phyloP scores from a whole-genome alignment of 805 yeast species.

The Zygotorulaspora florentina region DNA sequence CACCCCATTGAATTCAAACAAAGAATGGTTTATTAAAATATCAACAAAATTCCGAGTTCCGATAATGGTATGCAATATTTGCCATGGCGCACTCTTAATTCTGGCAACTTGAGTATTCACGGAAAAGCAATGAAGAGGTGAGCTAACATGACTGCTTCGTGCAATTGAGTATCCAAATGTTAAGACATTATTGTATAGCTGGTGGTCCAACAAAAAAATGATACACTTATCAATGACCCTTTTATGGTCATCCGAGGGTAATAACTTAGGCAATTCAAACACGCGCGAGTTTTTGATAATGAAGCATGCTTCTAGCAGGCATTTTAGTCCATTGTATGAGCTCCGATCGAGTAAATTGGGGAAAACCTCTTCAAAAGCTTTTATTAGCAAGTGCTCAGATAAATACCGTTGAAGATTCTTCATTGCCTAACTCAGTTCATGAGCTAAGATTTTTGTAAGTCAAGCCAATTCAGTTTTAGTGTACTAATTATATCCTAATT shows the following conservation, averaged over 20 bases:
- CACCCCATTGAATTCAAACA: slow-evolving; percentile 22
- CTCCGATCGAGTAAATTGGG: slow-evolving; percentile 4
- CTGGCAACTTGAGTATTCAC: slow-evolving; percentile 39
- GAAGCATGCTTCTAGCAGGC: slow-evolving; percentile 10
- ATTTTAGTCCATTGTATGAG: slow-evolving; percentile 11
- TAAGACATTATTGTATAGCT: slow-evolving; percentile 38
- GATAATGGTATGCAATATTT: slow-evolving; percentile 35
- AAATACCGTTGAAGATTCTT: slow-evolving; percentile 11
- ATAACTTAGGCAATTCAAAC: slow-evolving; percentile 8
- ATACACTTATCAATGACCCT: slow-evolving; percentile 44
- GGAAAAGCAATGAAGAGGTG: slow-evolving; percentile 32
- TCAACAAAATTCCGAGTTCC: slow-evolving; percentile 41
- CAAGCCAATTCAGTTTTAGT: no score
- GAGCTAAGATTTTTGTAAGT: no score
- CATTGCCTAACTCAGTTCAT: no score
- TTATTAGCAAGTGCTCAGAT: slow-evolving; percentile 6
- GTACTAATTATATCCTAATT: no score
- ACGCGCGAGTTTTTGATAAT: slow-evolving; percentile 10
- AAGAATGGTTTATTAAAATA: slow-evolving; percentile 38
- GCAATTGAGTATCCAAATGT: slow-evolving; percentile 43
- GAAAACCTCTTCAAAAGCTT: neutral
- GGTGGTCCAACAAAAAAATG: slow-evolving; percentile 25
- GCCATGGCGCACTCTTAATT: slow-evolving; percentile 46
- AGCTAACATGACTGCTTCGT: slow-evolving; percentile 23
- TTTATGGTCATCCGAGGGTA: slow-evolving; percentile 15